These are phyloP conservation scores for Xerocomellus intermedius DNA, from an alignment of 768 basidiomycete genomes.

Conservation along the genomic window DNA sequence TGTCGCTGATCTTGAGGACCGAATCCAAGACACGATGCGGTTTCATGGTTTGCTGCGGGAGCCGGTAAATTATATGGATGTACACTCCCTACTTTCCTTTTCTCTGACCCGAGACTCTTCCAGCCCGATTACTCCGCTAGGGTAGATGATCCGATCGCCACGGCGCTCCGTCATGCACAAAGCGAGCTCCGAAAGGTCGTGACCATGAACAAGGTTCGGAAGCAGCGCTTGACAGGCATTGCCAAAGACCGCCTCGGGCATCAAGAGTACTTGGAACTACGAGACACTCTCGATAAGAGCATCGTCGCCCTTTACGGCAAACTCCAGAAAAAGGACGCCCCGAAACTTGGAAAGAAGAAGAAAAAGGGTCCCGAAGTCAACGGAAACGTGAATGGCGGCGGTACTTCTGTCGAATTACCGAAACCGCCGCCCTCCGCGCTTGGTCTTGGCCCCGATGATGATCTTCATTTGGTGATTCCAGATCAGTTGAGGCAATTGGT, in stretches of 20 bases:
- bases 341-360: conserved; percentile 71
- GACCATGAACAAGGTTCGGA: conserved; percentile 81
- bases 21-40: conserved; percentile 73
- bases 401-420: conserved; percentile 36
- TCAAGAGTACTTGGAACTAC: conserved; percentile 83
- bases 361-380: conserved; percentile 53
- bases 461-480: conserved; percentile 57
- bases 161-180: conserved; percentile 87
- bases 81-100: neutral
- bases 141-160: conserved; percentile 93
- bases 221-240: conserved; percentile 64
- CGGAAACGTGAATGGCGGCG: conserved; percentile 32
- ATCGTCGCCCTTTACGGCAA: conserved; percentile 73
- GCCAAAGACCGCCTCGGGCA: conserved; percentile 87
- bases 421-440: conserved; percentile 70
- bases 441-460: conserved; percentile 67
- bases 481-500: conserved; percentile 73
- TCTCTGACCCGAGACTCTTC: conserved; percentile 21
- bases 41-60: conserved; percentile 69
- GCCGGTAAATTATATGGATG: conserved; percentile 52
- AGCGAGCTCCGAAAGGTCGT: conserved; percentile 73
- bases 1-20: conserved; percentile 74
- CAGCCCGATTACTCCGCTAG: conserved; percentile 74
- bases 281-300: conserved; percentile 85
- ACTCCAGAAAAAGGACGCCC: conserved; percentile 77